Evolutionary conservation across 352 stramenopile species (phyloP).

Genomic region (Aphanomyces stellatus): DNA sequence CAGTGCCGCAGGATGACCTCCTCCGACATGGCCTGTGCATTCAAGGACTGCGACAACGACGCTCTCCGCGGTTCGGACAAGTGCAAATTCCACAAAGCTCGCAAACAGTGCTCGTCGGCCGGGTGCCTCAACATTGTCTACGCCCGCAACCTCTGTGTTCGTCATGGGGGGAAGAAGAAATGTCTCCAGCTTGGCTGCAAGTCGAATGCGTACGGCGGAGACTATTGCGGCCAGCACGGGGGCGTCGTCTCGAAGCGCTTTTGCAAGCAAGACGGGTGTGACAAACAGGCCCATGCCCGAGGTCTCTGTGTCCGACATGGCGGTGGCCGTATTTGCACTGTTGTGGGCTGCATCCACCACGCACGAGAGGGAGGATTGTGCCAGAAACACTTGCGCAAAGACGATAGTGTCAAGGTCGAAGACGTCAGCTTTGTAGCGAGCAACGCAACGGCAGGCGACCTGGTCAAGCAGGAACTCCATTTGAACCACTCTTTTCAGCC

Average conservation of each 20-base stretch:
- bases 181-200: neutral
- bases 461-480: too few species aligned
- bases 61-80: neutral
- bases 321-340: neutral
- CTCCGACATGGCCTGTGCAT: neutral
- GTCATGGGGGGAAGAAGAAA: slow-evolving; percentile 8
- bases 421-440: too few species aligned
- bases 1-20: too few species aligned
- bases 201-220: slow-evolving; percentile 27
- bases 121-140: slow-evolving; percentile 4
- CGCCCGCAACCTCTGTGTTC: slow-evolving; percentile 1
- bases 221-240: slow-evolving; percentile 5
- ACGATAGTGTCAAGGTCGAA: too few species aligned
- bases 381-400: neutral
- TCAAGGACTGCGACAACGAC: neutral
- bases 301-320: neutral
- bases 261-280: neutral
- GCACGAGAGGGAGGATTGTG: neutral
- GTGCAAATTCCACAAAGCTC: slow-evolving; percentile 2
- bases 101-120: neutral
- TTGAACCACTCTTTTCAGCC: too few species aligned
- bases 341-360: neutral
- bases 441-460: too few species aligned
- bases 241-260: slow-evolving; percentile 7
- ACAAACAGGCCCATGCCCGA: slow-evolving; percentile 13